Conservation (phyloP, 805 yeast genomes). For the Candida ascalaphidarum region DNA sequence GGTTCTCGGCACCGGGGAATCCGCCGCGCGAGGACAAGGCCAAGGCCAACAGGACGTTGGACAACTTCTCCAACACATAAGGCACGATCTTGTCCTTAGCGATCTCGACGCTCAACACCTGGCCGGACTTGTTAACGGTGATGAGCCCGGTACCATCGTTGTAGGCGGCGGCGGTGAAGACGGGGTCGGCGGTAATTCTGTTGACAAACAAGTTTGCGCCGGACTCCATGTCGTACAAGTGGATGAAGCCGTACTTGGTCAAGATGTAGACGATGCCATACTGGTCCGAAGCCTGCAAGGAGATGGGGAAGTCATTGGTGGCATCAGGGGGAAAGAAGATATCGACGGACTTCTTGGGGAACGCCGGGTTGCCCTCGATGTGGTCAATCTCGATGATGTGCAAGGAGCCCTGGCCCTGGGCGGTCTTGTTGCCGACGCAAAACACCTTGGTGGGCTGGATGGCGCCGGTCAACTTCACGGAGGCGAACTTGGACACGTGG, state of each 20-base stretch:
- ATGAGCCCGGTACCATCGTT: constrained; percentile 74
- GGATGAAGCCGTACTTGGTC: constrained; percentile 95
- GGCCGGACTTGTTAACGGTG: constrained; percentile 92
- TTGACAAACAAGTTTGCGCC: constrained; percentile 91
- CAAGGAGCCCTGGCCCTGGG: constrained; percentile 61
- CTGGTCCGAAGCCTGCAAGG: constrained; percentile 75
- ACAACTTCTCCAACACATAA: constrained; percentile 76
- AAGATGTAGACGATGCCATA: constrained; percentile 84
- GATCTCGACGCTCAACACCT: constrained; percentile 86
- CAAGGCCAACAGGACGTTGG: constrained; percentile 81
- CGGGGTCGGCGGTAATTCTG: constrained; percentile 92
- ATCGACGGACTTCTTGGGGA: constrained; percentile 83
- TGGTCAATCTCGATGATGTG: constrained; percentile 97
- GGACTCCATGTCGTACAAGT: constrained; percentile 86
- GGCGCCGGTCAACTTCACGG: constrained; percentile 66
- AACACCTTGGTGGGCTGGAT: constrained; percentile 73
- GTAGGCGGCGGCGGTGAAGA: constrained; percentile 78
- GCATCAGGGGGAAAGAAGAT: constrained; percentile 97
- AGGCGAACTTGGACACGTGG: constrained; percentile 88
- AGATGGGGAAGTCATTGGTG: constrained; percentile 90
- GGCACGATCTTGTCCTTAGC: constrained; percentile 81
- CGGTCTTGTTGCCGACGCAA: constrained; percentile 85
- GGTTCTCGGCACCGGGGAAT: constrained; percentile 91
- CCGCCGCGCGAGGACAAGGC: constrained; percentile 92
- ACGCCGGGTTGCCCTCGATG: constrained; percentile 73